A percentile compares a stretch with the other conserved stretches of the same genome.
These are phyloP conservation scores for Nicotiana knightiana DNA, from an alignment of 257 asterid genomes.

Conservation along the genomic window DNA sequence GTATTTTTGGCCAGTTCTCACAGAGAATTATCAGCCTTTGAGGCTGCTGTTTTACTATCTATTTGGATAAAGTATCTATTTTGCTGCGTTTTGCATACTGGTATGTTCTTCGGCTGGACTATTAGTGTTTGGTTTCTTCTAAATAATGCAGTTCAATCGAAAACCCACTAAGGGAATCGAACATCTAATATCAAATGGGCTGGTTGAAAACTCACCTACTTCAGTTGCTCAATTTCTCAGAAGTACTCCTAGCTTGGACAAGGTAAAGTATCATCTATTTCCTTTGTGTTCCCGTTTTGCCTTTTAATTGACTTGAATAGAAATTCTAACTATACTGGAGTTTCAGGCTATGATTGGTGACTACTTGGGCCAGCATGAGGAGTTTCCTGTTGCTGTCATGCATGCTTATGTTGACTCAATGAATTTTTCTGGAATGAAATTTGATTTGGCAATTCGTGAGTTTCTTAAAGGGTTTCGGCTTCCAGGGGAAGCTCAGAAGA, in stretches of 20 bases:
- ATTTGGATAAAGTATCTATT: slow-evolving; percentile 11
- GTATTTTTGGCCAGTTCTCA: slow-evolving; percentile 18
- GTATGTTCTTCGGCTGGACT: slow-evolving; percentile 14
- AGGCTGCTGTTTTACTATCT: slow-evolving; percentile 13
- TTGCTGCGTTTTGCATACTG: background rate
- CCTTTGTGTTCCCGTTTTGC: background rate
- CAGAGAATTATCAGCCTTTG: slow-evolving; percentile 2
- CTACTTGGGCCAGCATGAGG: slow-evolving; percentile 97
- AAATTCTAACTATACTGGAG: slow-evolving; percentile 21
- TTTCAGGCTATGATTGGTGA: slow-evolving; percentile 89
- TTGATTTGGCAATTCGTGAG: slow-evolving; percentile 88
- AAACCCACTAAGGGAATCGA: slow-evolving; percentile 77
- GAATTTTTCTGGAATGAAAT: slow-evolving; percentile 84
- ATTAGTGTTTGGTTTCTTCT: slow-evolving; percentile 18
- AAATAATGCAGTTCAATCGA: slow-evolving; percentile 68
- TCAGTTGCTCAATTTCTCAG: slow-evolving; percentile 86
- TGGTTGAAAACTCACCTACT: slow-evolving; percentile 76
- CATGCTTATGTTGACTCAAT: slow-evolving; percentile 95
- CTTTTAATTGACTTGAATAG: slow-evolving; percentile 13
- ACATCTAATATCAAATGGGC: slow-evolving; percentile 64
- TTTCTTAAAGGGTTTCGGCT: slow-evolving; percentile 91
- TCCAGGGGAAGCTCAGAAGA: slow-evolving; percentile 99
- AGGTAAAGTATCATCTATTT: slow-evolving; percentile 36
- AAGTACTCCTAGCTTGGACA: slow-evolving; percentile 80
- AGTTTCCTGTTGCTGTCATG: slow-evolving; percentile 97